Base-by-base conservation (phyloP, 345 rosid genomes). In the Pelargonium nanum region DNA sequence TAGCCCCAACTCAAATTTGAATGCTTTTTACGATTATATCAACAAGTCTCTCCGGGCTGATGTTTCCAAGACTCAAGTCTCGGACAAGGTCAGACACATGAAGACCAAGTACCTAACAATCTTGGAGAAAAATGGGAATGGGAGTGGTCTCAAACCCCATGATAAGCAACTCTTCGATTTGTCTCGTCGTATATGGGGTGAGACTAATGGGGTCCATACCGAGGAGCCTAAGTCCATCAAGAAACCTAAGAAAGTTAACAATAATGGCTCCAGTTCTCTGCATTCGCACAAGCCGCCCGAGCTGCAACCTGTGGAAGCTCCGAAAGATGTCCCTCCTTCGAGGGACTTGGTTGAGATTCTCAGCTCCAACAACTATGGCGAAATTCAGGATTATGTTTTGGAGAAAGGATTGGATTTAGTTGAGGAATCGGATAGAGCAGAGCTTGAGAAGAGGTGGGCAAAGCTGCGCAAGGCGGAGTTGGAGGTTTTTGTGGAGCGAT, bases 11-110 rank as follows among this genome's bases (percentile, higher is more conserved):
- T 23, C 59, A 20, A 51, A 72, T 28, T 55, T 58, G 60, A 34
- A 22, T 20, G 60, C 26, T 0, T 74, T 78, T 53, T 53, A 60
- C 56, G 67, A 62, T 4, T 78, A 57, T 21, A 66, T 74, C 22
- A 68, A 55, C 53, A 54, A 63, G 22, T 32, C 58, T 1, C 63
- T 78, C 17, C 63, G 60, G 3, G 21, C 57, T 1, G 70, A 69
- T 10, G 67, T 63, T 22, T 63, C 68, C 0, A 55, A 22, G 9
- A 20, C 24, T 10, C 76, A 78, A 45, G 15, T 78, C 26, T 28
- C 17, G 12, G 57, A 26, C 40, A 78, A 74, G 60, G 55, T 78
- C 23, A 30, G 70, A 16, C 44, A 24, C 17, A 7, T 67, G 34
- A 55, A 56, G 69, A 59, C 23, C 3, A 72, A 67, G 55, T 67